Evolutionary conservation across 148 eudicot genomes (phyloP), one percentile per base, ranked within the genome.

Genomic region (Camellia granthamiana): DNA sequence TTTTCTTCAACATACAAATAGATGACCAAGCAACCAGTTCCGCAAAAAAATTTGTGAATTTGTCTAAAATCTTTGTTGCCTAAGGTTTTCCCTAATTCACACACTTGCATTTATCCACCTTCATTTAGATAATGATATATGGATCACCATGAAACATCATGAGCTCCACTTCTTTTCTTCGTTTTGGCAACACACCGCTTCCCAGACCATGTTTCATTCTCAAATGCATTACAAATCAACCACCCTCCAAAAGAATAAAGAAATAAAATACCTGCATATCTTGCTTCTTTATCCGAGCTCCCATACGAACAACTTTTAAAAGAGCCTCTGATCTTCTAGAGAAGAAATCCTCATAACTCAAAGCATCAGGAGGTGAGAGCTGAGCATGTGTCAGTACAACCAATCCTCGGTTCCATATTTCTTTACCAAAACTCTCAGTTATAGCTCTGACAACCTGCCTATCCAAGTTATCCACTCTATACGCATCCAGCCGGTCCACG

Each of bases 361-460:
- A 91, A 56, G 89, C 95, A 89, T 96, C 99, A 0, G 98, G 98
- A 43, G 99, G 99, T 18, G 98, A 92, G 76, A 96, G 90, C 78
- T 94, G 99, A 80, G 98, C 99, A 91, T 96, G 99, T 66, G 97
- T 94, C 44, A 96, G 89, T 82, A 96, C 94, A 65, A 96, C 85
- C 76, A 89, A 69, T 79, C 97, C 98, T 85, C 93, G 87, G 43
- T 78, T 84, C 99, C 99, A 96, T 84, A 96, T 93, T 78, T 74
- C 86, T 81, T 88, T 92, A 49, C 99, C 99, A 86, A 96, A 96
- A 83, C 90, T 89, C 75, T 91, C 92, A 5, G 97, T 89, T 80
- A 96, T 93, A 49, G 93, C 98, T 83, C 81, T 91, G 83, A 96
- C 89, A 65, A 96, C 84, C 75, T 96, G 99, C 72, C 78, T 92